A percentile compares a stretch with the other conserved stretches of the same genome.
These are phyloP conservation scores for Lasiodiplodia gonubiensis DNA, from an alignment of 2,329 filamentous ascomycete species.

Conservation along the genomic window DNA sequence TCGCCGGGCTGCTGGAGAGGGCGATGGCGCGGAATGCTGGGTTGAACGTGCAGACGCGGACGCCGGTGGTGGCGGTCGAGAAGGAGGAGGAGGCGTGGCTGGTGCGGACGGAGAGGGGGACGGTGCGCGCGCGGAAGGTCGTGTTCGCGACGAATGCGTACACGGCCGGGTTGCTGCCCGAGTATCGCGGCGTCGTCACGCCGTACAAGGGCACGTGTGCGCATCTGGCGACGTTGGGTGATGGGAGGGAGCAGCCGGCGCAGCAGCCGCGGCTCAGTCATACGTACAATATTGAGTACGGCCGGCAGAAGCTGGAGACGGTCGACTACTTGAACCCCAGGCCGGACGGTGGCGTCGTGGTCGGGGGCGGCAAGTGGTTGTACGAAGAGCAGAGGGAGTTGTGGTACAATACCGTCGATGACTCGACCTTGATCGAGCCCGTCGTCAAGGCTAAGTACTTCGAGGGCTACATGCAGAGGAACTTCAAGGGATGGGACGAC, in stretches of 20 bases:
- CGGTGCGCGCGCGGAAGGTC: slow-evolving; percentile 30
- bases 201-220: slow-evolving; percentile 39
- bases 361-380: slow-evolving; percentile 50
- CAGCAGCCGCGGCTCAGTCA: slow-evolving; percentile 33
- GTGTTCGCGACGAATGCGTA: slow-evolving; percentile 40
- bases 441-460: slow-evolving; percentile 33
- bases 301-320: neutral
- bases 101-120: neutral
- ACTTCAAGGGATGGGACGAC: slow-evolving; percentile 35
- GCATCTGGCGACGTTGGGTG: slow-evolving; percentile 30
- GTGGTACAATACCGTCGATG: slow-evolving; percentile 53
- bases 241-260: neutral
- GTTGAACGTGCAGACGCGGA: slow-evolving; percentile 23
- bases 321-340: slow-evolving; percentile 52
- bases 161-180: slow-evolving; percentile 34
- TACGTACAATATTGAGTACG: slow-evolving; percentile 37
- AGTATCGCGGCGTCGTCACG: slow-evolving; percentile 46
- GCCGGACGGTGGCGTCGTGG: slow-evolving; percentile 52
- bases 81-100: neutral
- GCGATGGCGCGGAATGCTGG: neutral
- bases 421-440: slow-evolving; percentile 36
- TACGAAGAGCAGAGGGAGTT: slow-evolving; percentile 42
- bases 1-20: slow-evolving; percentile 2
- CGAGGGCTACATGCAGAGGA: slow-evolving; percentile 39
- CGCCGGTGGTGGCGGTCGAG: slow-evolving; percentile 11